These are phyloP conservation scores for Eudorina sp. DNA, from an alignment of 139 green algal genomes.

Conservation along the genomic window DNA sequence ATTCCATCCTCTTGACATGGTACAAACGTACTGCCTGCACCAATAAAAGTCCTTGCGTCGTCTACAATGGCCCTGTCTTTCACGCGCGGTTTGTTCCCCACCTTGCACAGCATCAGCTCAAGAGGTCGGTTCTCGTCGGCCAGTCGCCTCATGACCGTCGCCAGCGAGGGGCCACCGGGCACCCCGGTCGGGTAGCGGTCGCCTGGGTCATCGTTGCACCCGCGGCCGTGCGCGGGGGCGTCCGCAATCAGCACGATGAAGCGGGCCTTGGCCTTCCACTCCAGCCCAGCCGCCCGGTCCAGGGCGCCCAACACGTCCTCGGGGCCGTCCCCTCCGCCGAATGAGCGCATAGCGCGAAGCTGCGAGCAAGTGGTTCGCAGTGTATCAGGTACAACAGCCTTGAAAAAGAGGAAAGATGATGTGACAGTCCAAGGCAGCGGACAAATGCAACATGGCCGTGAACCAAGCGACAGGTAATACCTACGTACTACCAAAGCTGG, in stretches of 20 bases:
- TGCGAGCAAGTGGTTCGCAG: no score
- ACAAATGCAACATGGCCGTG: neutral
- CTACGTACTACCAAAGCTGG: neutral
- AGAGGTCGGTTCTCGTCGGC: slow-evolving; percentile 2
- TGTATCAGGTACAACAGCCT: no score
- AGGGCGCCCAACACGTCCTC: slow-evolving; percentile 60
- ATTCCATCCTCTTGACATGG: no score
- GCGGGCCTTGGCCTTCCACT: slow-evolving; percentile 56
- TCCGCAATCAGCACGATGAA: slow-evolving; percentile 64
- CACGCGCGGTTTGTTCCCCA: no score
- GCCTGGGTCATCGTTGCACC: slow-evolving; percentile 5
- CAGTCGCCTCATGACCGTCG: slow-evolving; percentile 26
- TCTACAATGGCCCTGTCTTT: no score
- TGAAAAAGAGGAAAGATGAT: no score
- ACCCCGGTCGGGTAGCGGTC: slow-evolving; percentile 45
- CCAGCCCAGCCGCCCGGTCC: slow-evolving; percentile 21
- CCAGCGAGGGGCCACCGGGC: slow-evolving; percentile 8
- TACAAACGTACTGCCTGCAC: no score
- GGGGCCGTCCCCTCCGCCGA: slow-evolving; percentile 56
- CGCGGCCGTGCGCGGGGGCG: slow-evolving; percentile 53
- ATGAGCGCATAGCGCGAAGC: slow-evolving; percentile 12
- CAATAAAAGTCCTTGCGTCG: no score
- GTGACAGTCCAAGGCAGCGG: no score
- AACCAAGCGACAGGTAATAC: neutral
- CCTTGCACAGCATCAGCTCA: slow-evolving; percentile 35